Conservation (phyloP, 2,329 filamentous ascomycete species). For the Xylariaceae sp. region DNA sequence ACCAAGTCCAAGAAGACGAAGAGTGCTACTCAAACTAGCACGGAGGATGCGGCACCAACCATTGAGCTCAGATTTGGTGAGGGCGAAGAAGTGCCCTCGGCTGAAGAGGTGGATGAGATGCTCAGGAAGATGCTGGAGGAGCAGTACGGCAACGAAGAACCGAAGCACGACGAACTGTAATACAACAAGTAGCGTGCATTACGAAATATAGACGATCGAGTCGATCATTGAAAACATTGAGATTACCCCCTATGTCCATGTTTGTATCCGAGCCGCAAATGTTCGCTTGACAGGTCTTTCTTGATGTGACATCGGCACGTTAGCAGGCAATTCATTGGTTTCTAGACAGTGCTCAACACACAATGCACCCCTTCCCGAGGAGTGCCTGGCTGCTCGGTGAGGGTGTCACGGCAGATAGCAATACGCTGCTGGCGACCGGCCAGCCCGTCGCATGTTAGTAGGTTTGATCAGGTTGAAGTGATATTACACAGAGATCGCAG, state of each 20-base stretch:
- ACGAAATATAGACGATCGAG: constrained; percentile 14
- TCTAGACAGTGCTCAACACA: neutral
- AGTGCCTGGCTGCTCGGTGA: neutral
- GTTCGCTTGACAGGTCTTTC: neutral
- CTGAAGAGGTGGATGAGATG: constrained; percentile 50
- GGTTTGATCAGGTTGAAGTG: neutral
- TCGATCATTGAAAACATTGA: constrained; percentile 24
- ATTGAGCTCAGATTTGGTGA: constrained; percentile 38
- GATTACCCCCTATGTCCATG: constrained; percentile 7
- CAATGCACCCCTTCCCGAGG: no score
- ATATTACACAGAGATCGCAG: constrained; percentile 7
- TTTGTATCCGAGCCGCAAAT: neutral
- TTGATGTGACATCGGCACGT: neutral
- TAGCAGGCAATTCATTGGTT: neutral
- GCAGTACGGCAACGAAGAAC: constrained; percentile 26
- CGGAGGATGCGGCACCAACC: constrained; percentile 33
- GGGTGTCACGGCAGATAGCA: neutral
- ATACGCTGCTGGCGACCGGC: constrained; percentile 2
- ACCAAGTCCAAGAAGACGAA: constrained; percentile 36
- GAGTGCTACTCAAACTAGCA: constrained; percentile 35
- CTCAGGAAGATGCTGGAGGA: constrained; percentile 42
- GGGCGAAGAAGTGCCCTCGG: constrained; percentile 40
- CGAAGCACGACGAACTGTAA: constrained; percentile 31
- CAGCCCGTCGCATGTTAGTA: constrained; percentile 3
- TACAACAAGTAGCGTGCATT: constrained; percentile 19